These are phyloP conservation scores for Eucalyptus sp. DNA, from an alignment of 345 rosid genomes.

Conservation along the genomic window DNA sequence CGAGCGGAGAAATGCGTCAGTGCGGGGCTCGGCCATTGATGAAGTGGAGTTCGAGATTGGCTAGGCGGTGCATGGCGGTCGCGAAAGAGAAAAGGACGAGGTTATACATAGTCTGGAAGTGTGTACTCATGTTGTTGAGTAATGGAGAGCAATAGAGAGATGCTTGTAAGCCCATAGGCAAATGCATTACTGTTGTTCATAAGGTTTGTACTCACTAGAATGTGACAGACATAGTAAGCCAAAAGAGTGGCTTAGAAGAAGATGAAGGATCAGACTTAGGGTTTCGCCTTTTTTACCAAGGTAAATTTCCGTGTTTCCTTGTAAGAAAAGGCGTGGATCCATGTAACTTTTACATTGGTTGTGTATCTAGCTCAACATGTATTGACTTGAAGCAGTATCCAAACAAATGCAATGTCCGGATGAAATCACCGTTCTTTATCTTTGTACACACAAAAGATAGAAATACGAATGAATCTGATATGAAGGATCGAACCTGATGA, in stretches of 20 bases:
- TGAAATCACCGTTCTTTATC: background rate
- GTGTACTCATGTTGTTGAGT: background rate
- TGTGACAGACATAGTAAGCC: background rate
- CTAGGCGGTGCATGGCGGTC: background rate
- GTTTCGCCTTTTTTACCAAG: background rate
- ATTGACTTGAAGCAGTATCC: background rate
- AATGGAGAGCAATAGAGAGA: background rate
- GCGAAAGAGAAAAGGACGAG: background rate
- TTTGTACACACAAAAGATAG: background rate
- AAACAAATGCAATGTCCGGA: background rate
- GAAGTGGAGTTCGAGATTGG: background rate
- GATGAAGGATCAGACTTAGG: background rate
- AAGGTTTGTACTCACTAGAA: background rate
- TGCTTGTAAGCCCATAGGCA: background rate
- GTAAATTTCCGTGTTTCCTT: background rate
- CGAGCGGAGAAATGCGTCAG: background rate
- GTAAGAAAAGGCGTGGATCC: background rate
- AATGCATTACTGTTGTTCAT: background rate
- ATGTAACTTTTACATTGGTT: background rate
- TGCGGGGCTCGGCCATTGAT: background rate
- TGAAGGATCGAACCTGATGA: background rate
- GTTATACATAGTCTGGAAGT: background rate
- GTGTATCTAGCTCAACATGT: background rate
- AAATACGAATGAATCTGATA: background rate
- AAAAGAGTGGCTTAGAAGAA: background rate